Base-by-base conservation (phyloP, 2,329 filamentous ascomycete genomes). In the Alternaria sp. region DNA sequence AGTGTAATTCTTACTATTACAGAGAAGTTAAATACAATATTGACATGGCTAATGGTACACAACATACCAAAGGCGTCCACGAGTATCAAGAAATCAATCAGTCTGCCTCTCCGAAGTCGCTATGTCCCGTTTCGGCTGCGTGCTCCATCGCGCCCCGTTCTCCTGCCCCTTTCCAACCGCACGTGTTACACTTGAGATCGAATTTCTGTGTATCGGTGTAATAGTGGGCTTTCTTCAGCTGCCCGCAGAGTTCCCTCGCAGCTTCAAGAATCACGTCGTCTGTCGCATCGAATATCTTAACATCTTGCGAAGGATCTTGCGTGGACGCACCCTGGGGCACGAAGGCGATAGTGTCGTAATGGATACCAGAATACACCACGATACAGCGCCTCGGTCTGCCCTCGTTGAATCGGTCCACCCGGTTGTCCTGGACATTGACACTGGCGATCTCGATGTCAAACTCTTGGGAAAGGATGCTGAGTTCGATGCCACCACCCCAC, bases 401-500 rank as follows among this genome's bases (percentile, higher is more conserved):
- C 75, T 96, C 92, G 68, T 96, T 96, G 81, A 95, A 96, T 6
- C 87, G 87, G 72, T 93, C 90, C 6, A 93, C 84, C 12, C 88
- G 82, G 12, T 89, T 78, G 43, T 88, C 87, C 71, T 90, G 85
- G 3, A 97, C 93, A 77, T 97, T 93, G 67, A 95, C 90, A 43
- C 91, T 92, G 79, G 89, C 92, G 56, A 97, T 93, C 76, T 97
- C 93, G 26, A 97, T 86, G 63, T 91, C 88, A 77, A 97, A 97
- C 59, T 96, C 89, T 66, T 93, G 88, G 43, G 92, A 92, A 15
- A 98, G 82, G 61, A 97, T 95, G 60, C 89, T 89, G 19, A 98
- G 86, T 79, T 98, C 95, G 68, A 97, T 97, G 6, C 90, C 93
- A 6, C 95, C 95, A 56, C 95, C 95, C 95, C 95, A 98, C 1